Conservation (phyloP, 108 stramenopile species). For the Aureococcus anophagefferens region DNA sequence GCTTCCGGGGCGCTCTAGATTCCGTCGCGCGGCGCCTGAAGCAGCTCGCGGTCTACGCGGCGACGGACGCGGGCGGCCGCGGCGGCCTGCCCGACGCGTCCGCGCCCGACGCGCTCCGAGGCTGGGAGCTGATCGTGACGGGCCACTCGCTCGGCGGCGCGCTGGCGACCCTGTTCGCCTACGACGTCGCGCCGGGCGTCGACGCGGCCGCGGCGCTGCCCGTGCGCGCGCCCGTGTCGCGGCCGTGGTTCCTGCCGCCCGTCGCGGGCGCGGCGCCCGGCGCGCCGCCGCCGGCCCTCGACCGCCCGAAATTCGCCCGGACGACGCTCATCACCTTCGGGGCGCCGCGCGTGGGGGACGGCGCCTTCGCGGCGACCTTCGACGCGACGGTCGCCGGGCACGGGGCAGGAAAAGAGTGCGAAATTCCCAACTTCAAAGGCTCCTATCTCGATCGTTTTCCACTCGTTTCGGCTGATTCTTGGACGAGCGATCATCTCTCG, state of each 20-base stretch:
- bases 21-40: slow-evolving; percentile 67
- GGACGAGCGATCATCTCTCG: too few species aligned
- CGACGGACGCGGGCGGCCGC: slow-evolving; percentile 46
- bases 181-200: slow-evolving; percentile 65
- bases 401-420: too few species aligned
- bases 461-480: too few species aligned
- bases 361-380: slow-evolving; percentile 37
- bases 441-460: too few species aligned
- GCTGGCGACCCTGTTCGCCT: slow-evolving; percentile 59
- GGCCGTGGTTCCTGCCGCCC: background rate
- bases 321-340: slow-evolving; percentile 45
- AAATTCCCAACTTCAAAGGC: too few species aligned
- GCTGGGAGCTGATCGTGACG: slow-evolving; percentile 62
- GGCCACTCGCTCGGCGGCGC: slow-evolving; percentile 72
- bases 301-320: background rate
- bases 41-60: slow-evolving; percentile 56
- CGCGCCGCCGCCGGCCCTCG: background rate
- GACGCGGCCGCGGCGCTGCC: slow-evolving; percentile 66
- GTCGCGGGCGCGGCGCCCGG: background rate
- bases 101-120: slow-evolving; percentile 39
- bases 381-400: slow-evolving; percentile 43
- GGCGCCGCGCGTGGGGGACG: slow-evolving; percentile 67
- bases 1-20: slow-evolving; percentile 60
- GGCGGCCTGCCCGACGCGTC: slow-evolving; percentile 28
- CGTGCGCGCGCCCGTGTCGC: background rate